phyloP scores from a whole-genome alignment of 768 basidiomycete genomes.

The Suillus sp. region DNA sequence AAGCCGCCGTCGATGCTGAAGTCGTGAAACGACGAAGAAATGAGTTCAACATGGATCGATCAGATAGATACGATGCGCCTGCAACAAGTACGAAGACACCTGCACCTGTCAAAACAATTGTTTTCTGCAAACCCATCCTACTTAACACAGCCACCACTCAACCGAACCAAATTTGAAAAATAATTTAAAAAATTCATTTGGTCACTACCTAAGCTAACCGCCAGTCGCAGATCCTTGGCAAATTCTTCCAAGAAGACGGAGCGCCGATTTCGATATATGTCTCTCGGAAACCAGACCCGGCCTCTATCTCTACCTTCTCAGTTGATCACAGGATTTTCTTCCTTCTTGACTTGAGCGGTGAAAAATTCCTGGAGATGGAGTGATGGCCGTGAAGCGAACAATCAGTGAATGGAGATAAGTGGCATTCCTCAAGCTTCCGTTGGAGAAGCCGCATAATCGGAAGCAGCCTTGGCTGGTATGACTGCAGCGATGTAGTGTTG shows the following conservation, averaged over 20 bases:
- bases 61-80: constrained; percentile 10
- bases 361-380: neutral
- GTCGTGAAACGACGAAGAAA: constrained; percentile 10
- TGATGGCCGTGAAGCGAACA: neutral
- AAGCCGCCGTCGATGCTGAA: constrained; percentile 1
- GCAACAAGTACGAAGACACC: constrained; percentile 2
- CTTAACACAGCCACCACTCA: neutral
- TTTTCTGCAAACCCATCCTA: constrained; percentile 6
- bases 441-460: too few species aligned
- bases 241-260: neutral
- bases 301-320: too few species aligned
- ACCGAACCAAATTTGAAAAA: neutral
- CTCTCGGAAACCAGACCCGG: too few species aligned
- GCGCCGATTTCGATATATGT: neutral
- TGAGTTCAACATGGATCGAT: constrained; percentile 1
- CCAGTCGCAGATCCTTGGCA: too few species aligned
- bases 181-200: too few species aligned
- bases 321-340: neutral
- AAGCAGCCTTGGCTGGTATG: too few species aligned
- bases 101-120: constrained; percentile 4
- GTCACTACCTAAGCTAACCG: too few species aligned
- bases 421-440: neutral
- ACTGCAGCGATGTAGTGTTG: too few species aligned
- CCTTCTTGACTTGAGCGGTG: neutral
- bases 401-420: neutral